phyloP scores from a whole-genome alignment of 257 asterid genomes.

The Rhazya stricta region DNA sequence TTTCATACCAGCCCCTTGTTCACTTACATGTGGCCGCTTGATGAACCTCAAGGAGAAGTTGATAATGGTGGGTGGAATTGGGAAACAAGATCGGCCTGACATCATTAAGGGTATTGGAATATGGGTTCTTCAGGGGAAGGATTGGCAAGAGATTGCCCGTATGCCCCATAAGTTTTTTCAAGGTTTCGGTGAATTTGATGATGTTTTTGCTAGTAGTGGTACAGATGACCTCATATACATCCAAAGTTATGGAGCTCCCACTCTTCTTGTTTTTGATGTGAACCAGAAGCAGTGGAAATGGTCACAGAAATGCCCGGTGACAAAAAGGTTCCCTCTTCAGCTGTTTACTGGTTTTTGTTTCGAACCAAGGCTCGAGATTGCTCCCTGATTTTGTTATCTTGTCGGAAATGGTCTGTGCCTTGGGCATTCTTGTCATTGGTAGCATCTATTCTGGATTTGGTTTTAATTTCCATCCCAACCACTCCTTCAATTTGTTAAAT shows the following conservation, averaged over 20 bases:
- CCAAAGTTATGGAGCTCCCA: conserved; percentile 84
- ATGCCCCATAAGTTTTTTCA: conserved; percentile 87
- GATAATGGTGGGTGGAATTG: conserved; percentile 92
- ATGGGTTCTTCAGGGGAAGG: conserved; percentile 68
- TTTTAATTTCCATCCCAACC: conserved; percentile 4
- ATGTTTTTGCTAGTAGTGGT: conserved; percentile 92
- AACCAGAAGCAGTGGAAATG: conserved; percentile 74
- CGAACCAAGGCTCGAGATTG: conserved; percentile 72
- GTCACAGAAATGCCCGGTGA: conserved; percentile 86
- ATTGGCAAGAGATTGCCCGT: conserved; percentile 71
- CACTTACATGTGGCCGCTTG: conserved; percentile 86
- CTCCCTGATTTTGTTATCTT: conserved; percentile 41
- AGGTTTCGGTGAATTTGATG: conserved; percentile 95
- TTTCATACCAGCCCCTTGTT: conserved; percentile 69
- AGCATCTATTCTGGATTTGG: conserved; percentile 1
- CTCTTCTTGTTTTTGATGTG: conserved; percentile 67
- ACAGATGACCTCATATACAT: conserved; percentile 73
- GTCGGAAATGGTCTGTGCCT: background rate
- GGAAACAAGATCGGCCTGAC: conserved; percentile 72
- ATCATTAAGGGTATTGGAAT: conserved; percentile 87
- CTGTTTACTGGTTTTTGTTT: conserved; percentile 93
- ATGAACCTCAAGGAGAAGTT: conserved; percentile 78
- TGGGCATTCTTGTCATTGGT: background rate
- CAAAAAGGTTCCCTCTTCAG: conserved; percentile 89
- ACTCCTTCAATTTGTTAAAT: conserved; percentile 18